phyloP scores from a whole-genome alignment of 31 red algal genomes.

The Odonthalia washingtoniensis region DNA sequence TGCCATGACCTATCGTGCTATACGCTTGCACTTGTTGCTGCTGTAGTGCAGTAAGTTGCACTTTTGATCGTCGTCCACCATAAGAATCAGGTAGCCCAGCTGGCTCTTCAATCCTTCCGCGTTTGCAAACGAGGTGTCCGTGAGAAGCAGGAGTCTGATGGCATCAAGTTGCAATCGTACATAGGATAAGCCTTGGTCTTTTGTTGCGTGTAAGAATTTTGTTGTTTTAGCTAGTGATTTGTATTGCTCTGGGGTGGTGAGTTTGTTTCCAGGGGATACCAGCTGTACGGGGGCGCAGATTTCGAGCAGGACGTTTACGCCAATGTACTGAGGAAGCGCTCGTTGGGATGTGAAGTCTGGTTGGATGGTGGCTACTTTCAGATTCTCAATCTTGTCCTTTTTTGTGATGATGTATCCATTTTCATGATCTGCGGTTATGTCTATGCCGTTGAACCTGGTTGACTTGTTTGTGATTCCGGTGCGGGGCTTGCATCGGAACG shows the following conservation, averaged over 20 bases:
- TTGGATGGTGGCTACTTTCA: neutral
- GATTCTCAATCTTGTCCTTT: neutral
- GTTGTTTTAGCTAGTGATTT: neutral
- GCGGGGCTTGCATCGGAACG: neutral
- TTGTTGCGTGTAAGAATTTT: neutral
- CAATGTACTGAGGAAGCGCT: constrained; percentile 6
- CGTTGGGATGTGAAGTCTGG: neutral
- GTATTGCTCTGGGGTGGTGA: neutral
- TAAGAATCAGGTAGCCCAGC: constrained; percentile 20
- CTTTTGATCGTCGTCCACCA: neutral
- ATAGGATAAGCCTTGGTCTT: neutral
- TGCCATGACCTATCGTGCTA: constrained; percentile 37
- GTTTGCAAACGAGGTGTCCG: no score
- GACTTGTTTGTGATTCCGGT: neutral
- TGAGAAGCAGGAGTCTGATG: no score
- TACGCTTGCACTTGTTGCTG: neutral
- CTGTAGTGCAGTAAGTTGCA: constrained; percentile 26
- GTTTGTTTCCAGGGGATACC: neutral
- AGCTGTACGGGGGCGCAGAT: constrained; percentile 8
- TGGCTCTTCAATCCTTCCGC: no score
- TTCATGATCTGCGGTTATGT: neutral
- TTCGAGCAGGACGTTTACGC: neutral
- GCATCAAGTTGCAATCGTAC: neutral
- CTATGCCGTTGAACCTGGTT: neutral
- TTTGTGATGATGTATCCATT: neutral